Evolutionary conservation across 129 eudicot species (phyloP), one percentile per base, ranked within the genome.

Genomic region (Dittrichia graveolens): DNA sequence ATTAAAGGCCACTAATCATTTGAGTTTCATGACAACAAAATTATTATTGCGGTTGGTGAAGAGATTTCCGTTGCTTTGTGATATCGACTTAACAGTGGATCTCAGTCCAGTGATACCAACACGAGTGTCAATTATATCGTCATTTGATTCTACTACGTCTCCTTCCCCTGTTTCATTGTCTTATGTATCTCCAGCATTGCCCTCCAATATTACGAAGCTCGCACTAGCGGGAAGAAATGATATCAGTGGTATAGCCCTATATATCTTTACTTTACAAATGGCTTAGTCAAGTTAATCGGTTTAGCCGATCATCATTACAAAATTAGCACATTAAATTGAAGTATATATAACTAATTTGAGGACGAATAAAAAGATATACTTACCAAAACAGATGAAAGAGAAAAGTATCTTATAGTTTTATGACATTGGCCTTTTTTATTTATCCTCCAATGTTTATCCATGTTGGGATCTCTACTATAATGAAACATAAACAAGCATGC

Each of bases 11-110:
- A 82, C 85, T 77, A 43, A 93, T 66, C 80, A 58, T 69, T 79
- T 84, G 40, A 68, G 75, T 65, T 87, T 84, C 77, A 78, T 67
- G 67, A 78, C 85, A 11, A 40, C 31, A 75, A 82, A 68, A 24
- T 58, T 93, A 61, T 24, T 52, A 56, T 84, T 64, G 58, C 49
- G 90, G 78, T 49, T 93, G 80, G 74, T 83, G 31, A 67, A 79
- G 49, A 85, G 50, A 57, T 85, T 85, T 65, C 87, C 96, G 39
- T 61, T 81, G 45, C 86, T 93, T 15, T 62, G 62, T 72, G 85
- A 90, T 49, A 57, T 93, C 59, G 91, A 93, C 75, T 81, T 93
- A 55, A 80, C 89, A 16, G 86, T 93, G 53, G 98, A 93, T 79
- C 42, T 79, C 44, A 78, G 78, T 80, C 96, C 98, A 78, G 58